Percentiles rank a stretch among this genome's conserved stretches.
phyloP scores from a whole-genome alignment of 768 basidiomycete species.

The Lactifluus volemus region DNA sequence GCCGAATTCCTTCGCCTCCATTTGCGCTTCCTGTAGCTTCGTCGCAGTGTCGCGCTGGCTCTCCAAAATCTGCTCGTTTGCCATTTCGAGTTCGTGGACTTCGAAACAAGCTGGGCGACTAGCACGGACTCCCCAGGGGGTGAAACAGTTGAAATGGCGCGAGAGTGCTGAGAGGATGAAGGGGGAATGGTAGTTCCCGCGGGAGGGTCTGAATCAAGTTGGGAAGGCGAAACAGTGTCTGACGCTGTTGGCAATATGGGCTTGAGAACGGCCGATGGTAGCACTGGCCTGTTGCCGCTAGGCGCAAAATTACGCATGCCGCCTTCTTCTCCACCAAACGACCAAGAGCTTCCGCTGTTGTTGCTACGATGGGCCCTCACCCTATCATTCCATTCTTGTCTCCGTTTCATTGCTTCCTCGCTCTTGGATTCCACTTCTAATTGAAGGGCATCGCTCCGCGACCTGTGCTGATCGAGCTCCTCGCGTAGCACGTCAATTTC shows the following conservation, averaged over 20 bases:
- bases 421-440: constrained; percentile 43
- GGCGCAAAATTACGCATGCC: constrained; percentile 56
- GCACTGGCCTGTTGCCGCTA: constrained; percentile 27
- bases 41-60: constrained; percentile 55
- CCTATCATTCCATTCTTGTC: constrained; percentile 42
- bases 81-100: constrained; percentile 68
- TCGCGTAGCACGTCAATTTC: constrained; percentile 69
- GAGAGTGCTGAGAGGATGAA: constrained; percentile 15
- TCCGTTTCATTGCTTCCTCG: constrained; percentile 28
- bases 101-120: constrained; percentile 60
- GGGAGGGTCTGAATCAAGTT: background rate
- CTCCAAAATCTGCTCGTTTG: constrained; percentile 55
- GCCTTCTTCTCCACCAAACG: constrained; percentile 22
- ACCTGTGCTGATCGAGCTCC: constrained; percentile 70
- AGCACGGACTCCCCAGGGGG: constrained; percentile 33
- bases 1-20: constrained; percentile 64
- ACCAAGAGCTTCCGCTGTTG: constrained; percentile 22
- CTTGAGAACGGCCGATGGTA: background rate
- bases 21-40: constrained; percentile 59
- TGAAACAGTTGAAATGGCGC: background rate
- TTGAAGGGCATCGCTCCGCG: constrained; percentile 62
- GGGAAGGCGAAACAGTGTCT: background rate
- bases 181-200: constrained; percentile 18
- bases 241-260: background rate
- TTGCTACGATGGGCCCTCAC: constrained; percentile 41